Conservation (phyloP, 306 rosid species). For the Quercus gilva region DNA sequence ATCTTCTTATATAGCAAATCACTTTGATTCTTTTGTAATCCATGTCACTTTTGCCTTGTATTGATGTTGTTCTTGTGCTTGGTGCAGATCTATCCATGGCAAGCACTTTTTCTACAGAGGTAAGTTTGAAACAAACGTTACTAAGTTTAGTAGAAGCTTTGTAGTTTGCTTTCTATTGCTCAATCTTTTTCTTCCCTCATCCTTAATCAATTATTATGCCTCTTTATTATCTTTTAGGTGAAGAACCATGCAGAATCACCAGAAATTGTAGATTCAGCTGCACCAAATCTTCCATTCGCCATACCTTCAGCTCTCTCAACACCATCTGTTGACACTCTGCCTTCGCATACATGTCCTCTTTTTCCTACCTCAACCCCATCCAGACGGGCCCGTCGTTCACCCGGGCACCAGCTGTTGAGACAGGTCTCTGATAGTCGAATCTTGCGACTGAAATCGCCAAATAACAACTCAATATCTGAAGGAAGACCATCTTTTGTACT, state of each 20-base stretch:
- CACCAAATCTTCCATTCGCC: conserved; percentile 53
- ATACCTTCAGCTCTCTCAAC: conserved; percentile 54
- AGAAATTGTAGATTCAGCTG: conserved; percentile 47
- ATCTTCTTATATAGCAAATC: too few relatives aligned
- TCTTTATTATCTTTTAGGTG: conserved; percentile 42
- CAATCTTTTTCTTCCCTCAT: conserved; percentile 9
- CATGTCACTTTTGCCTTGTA: conserved; percentile 3
- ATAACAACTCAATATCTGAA: conserved; percentile 69
- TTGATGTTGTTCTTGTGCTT: conserved; percentile 37
- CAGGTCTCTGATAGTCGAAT: conserved; percentile 82
- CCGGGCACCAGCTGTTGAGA: conserved; percentile 63
- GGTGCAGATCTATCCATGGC: conserved; percentile 46
- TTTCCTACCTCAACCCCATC: conserved; percentile 60
- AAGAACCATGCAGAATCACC: conserved; percentile 53
- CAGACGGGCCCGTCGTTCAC: conserved; percentile 71
- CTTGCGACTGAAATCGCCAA: conserved; percentile 71
- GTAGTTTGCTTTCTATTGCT: conserved; percentile 18
- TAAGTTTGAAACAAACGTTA: conserved; percentile 37
- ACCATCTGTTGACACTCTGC: conserved; percentile 48
- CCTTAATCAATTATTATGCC: conserved; percentile 6
- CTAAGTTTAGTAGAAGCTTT: background rate
- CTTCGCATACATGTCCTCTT: conserved; percentile 37
- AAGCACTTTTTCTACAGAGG: conserved; percentile 54
- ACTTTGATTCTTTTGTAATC: background rate
- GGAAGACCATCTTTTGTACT: conserved; percentile 76